Conservation (phyloP, 352 stramenopile genomes). For the Elongisporangium senticosum region DNA sequence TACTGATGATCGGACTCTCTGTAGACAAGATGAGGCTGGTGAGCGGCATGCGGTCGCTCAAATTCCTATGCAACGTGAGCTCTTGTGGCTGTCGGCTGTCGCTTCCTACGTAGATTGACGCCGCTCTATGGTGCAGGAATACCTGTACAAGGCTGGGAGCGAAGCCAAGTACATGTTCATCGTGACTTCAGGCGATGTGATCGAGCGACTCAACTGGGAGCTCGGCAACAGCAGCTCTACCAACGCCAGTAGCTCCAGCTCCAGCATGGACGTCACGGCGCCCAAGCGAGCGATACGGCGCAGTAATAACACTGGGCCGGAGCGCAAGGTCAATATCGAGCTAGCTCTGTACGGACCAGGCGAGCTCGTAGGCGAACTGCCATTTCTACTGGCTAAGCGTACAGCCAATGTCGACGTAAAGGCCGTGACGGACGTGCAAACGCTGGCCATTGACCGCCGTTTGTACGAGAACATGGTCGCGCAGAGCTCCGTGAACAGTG, state of each 20-base stretch:
- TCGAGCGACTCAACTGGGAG: conserved; percentile 62
- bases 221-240: conserved; percentile 7
- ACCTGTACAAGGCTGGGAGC: conserved; percentile 54
- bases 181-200: conserved; percentile 57
- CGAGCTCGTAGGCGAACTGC: conserved; percentile 55
- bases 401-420: conserved; percentile 60
- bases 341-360: conserved; percentile 47
- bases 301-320: conserved; percentile 27
- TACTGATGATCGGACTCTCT: neutral
- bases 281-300: conserved; percentile 15
- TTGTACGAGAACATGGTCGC: conserved; percentile 56
- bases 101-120: neutral
- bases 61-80: conserved; percentile 57
- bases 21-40: conserved; percentile 74
- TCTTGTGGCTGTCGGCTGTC: neutral
- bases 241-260: neutral
- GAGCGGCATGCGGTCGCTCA: conserved; percentile 52
- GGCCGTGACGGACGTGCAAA: conserved; percentile 55
- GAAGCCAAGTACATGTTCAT: conserved; percentile 76
- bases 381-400: conserved; percentile 49
- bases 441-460: conserved; percentile 51
- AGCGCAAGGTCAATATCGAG: conserved; percentile 73
- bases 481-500: too few relatives aligned
- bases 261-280: conserved; percentile 7
- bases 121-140: conserved; percentile 32